Base-by-base conservation (phyloP, 805 yeast species). In the Candida endomychidarum region DNA sequence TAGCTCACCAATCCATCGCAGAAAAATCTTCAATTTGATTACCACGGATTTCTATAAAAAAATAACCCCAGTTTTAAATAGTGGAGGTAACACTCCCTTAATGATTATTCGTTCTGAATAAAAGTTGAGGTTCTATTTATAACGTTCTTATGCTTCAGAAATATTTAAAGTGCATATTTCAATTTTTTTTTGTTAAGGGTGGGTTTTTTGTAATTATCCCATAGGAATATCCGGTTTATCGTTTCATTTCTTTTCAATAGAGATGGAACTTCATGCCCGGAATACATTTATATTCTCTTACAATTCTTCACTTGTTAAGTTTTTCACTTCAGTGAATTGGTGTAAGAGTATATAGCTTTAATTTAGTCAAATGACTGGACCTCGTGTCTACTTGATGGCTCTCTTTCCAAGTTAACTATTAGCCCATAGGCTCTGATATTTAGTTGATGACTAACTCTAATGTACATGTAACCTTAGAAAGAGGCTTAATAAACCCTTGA, bases 251-350 rank as follows among this genome's bases (percentile, higher is more conserved):
- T 46, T 32, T 39, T 52, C 63, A 49, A 60, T 68, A 66, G 70
- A 52, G 53, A 57, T 51, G 51, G 61, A 64, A 66, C 75, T 69
- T 69, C 75, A 69, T 69, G 75, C 75, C 74, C 75, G 73, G 75
- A 65, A 56, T 43, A 67, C 60, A 67, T 57, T 37, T 22, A 4
- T 27, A 16, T 27, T n/a, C n/a, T n/a, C n/a, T n/a, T n/a, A n/a
- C n/a, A n/a, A n/a, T n/a, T n/a, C n/a, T n/a, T n/a, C n/a, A n/a
- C n/a, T n/a, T n/a, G n/a, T n/a, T n/a, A n/a, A n/a, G n/a, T n/a
- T n/a, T n/a, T n/a, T n/a, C n/a, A n/a, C n/a, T n/a, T n/a, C n/a
- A n/a, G n/a, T n/a, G n/a, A n/a, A n/a, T n/a, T n/a, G n/a, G n/a
- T n/a, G n/a, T n/a, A n/a, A n/a, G n/a, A n/a, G n/a, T n/a, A n/a